phyloP scores from a whole-genome alignment of 257 asterid species.

The Coffea canephora region DNA sequence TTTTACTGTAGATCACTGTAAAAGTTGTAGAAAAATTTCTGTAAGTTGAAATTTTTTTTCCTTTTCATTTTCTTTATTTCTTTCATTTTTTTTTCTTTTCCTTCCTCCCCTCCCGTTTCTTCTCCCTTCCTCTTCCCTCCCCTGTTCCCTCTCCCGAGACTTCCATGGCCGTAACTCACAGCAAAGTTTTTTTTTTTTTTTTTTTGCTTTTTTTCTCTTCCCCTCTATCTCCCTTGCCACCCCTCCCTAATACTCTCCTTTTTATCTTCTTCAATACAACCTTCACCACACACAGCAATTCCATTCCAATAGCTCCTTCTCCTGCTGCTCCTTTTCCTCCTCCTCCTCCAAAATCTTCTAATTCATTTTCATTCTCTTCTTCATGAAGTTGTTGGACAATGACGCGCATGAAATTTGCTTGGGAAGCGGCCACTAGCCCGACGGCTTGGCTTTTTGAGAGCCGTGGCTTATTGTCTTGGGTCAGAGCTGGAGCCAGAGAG shows the following conservation, averaged over 20 bases:
- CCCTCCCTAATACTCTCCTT: conserved; percentile 66
- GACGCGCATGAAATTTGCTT: conserved; percentile 97
- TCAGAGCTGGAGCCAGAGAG: conserved; percentile 62
- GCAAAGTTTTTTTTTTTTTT: too few relatives aligned
- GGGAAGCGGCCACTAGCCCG: conserved; percentile 82
- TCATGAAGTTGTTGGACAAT: conserved; percentile 50
- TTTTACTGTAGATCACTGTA: too few relatives aligned
- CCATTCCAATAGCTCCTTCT: conserved; percentile 44
- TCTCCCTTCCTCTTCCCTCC: too few relatives aligned
- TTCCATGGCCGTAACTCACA: too few relatives aligned
- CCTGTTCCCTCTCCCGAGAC: too few relatives aligned
- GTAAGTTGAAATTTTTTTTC: too few relatives aligned
- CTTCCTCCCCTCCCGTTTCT: too few relatives aligned
- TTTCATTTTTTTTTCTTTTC: too few relatives aligned
- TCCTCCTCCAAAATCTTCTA: neutral
- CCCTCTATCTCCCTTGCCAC: too few relatives aligned
- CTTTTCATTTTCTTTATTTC: too few relatives aligned
- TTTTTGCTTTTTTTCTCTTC: too few relatives aligned
- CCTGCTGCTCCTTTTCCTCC: conserved; percentile 19
- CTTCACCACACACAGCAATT: conserved; percentile 82
- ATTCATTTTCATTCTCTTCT: neutral
- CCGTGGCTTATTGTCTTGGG: conserved; percentile 46
- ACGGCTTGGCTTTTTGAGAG: conserved; percentile 68
- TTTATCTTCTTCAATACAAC: conserved; percentile 87
- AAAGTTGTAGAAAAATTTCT: too few relatives aligned